Percentiles rank a stretch among this genome's conserved stretches.
These are phyloP conservation scores for Calonectria ilicicola DNA, from an alignment of 2,329 filamentous ascomycete species.

Conservation along the genomic window DNA sequence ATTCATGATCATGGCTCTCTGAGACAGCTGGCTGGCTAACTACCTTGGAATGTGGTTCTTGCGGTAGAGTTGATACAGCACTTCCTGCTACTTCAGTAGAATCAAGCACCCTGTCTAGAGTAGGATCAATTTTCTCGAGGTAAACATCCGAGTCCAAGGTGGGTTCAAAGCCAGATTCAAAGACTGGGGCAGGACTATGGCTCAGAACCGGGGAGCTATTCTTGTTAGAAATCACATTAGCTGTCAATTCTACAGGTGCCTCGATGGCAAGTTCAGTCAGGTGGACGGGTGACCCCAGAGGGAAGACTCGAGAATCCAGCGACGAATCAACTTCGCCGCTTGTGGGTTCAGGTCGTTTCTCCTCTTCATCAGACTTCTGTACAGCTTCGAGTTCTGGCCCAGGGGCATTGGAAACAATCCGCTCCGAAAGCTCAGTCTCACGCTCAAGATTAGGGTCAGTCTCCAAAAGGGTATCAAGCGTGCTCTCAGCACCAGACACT, in stretches of 20 bases:
- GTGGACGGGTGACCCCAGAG: slow-evolving; percentile 8
- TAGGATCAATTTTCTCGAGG: neutral
- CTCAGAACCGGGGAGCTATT: neutral
- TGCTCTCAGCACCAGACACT: slow-evolving; percentile 25
- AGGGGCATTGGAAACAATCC: slow-evolving; percentile 32
- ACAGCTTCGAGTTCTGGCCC: slow-evolving; percentile 33
- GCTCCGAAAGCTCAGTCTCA: slow-evolving; percentile 24
- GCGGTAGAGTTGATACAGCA: neutral
- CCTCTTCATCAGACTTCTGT: slow-evolving; percentile 23
- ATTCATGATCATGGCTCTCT: neutral
- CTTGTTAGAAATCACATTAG: slow-evolving; percentile 14
- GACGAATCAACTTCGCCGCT: slow-evolving; percentile 23
- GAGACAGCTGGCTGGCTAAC: neutral
- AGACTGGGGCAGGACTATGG: neutral
- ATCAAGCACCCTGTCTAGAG: neutral
- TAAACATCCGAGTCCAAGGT: neutral
- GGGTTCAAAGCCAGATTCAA: neutral
- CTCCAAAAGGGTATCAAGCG: slow-evolving; percentile 27
- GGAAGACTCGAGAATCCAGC: neutral
- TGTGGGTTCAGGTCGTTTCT: slow-evolving; percentile 26
- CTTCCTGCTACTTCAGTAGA: neutral
- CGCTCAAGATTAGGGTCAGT: slow-evolving; percentile 24
- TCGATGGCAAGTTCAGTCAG: neutral
- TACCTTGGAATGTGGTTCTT: neutral
- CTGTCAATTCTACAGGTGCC: neutral